Conservation (phyloP, 2,329 filamentous ascomycete species). For the Leptographium wingfieldii region DNA sequence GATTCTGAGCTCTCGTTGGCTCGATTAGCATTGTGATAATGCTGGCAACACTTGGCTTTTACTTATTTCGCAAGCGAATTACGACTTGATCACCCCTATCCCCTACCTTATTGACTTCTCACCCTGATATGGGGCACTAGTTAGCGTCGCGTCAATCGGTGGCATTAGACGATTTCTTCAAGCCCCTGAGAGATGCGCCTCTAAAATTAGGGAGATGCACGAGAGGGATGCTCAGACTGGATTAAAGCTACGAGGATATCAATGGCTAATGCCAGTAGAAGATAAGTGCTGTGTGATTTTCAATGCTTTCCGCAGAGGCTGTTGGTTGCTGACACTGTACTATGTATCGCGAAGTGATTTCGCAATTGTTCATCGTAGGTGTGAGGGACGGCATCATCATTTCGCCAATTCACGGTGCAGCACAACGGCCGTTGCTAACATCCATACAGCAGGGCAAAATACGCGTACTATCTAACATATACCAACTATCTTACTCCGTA, state of each 20-base stretch:
- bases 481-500: too few species aligned
- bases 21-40: not conserved
- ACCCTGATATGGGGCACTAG: not conserved
- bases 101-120: not conserved
- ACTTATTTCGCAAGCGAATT: not conserved
- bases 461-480: too few species aligned
- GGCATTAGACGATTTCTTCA: not conserved
- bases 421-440: not conserved
- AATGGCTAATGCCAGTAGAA: not conserved
- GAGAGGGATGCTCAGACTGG: not conserved
- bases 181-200: constrained; percentile 1
- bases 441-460: too few species aligned
- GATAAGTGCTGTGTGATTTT: too few species aligned
- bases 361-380: too few species aligned
- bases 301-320: too few species aligned
- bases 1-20: not conserved
- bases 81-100: not conserved
- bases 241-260: not conserved
- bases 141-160: not conserved
- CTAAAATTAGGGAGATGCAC: not conserved
- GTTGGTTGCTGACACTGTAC: too few species aligned
- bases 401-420: too few species aligned
- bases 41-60: not conserved
- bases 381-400: too few species aligned
- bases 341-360: too few species aligned